phyloP scores from a whole-genome alignment of 352 stramenopile genomes.

The Globisporangium heterothallicum region DNA sequence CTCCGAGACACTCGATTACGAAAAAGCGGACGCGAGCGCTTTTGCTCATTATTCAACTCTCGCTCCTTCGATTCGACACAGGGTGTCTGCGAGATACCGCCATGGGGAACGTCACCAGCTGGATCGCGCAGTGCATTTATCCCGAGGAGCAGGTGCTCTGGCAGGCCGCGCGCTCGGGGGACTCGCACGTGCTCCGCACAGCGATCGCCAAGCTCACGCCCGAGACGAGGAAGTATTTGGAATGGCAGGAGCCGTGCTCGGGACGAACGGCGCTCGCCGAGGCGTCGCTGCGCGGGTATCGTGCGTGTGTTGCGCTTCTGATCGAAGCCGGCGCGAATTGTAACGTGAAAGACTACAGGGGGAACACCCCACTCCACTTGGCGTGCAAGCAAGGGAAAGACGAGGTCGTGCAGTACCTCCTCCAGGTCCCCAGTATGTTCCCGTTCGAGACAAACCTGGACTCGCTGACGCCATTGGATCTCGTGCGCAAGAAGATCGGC shows the following conservation, averaged over 20 bases:
- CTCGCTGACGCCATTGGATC: slow-evolving; percentile 41
- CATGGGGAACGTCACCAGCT: slow-evolving; percentile 47
- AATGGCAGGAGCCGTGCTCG: slow-evolving; percentile 50
- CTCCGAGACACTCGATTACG: no score
- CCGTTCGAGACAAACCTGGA: slow-evolving; percentile 41
- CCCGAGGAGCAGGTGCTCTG: slow-evolving; percentile 52
- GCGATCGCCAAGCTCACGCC: slow-evolving; percentile 30
- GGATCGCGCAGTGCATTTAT: slow-evolving; percentile 50
- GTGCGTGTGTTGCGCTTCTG: slow-evolving; percentile 38
- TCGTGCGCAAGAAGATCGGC: slow-evolving; percentile 28
- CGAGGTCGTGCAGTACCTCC: slow-evolving; percentile 38
- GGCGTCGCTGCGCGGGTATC: slow-evolving; percentile 32
- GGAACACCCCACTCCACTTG: slow-evolving; percentile 51
- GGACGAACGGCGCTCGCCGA: slow-evolving; percentile 40
- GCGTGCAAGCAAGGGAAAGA: slow-evolving; percentile 39
- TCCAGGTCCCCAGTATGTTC: slow-evolving; percentile 29
- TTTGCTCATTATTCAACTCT: not conserved
- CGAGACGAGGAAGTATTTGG: slow-evolving; percentile 35
- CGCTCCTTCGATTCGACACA: not conserved
- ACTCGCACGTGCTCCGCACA: slow-evolving; percentile 28
- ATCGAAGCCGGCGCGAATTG: slow-evolving; percentile 38
- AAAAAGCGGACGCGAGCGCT: no score
- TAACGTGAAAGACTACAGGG: slow-evolving; percentile 41
- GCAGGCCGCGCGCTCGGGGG: slow-evolving; percentile 35
- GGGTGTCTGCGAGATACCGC: not conserved